A percentile compares a stretch with the other conserved stretches of the same genome.
These are phyloP conservation scores for Nicotiana attenuata DNA, from an alignment of 257 asterid species.

Conservation along the genomic window DNA sequence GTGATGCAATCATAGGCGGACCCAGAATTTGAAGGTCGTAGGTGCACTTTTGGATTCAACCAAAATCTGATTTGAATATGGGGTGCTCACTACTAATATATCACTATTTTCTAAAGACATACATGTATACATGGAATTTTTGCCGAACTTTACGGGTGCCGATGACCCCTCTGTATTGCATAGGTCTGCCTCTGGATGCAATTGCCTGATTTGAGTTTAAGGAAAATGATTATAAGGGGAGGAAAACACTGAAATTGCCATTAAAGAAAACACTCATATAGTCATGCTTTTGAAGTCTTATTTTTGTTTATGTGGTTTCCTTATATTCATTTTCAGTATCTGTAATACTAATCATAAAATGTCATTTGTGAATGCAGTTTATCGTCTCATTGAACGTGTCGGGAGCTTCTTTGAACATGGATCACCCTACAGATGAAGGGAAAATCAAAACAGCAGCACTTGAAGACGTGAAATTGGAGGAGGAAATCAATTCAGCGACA, in stretches of 20 bases:
- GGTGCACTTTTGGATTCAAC: no score
- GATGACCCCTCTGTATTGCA: no score
- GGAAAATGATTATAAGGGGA: not conserved
- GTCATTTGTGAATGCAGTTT: not conserved
- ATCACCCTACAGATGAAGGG: constrained; percentile 32
- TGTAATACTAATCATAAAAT: not conserved
- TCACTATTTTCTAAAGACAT: no score
- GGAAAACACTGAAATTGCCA: not conserved
- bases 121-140: no score
- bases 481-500: not conserved
- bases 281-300: not conserved
- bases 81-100: no score
- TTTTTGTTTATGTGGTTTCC: not conserved
- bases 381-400: not conserved
- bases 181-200: not conserved
- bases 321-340: not conserved
- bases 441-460: not conserved
- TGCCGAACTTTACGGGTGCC: no score
- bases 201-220: not conserved
- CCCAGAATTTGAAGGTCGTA: no score
- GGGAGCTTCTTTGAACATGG: constrained; percentile 19
- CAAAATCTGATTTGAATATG: no score
- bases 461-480: not conserved
- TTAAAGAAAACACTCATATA: not conserved
- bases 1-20: not conserved